A percentile compares a stretch with the other conserved stretches of the same genome.
Evolutionary conservation across 768 basidiomycete species (phyloP).

Genomic region (Coprinellus micaceus): DNA sequence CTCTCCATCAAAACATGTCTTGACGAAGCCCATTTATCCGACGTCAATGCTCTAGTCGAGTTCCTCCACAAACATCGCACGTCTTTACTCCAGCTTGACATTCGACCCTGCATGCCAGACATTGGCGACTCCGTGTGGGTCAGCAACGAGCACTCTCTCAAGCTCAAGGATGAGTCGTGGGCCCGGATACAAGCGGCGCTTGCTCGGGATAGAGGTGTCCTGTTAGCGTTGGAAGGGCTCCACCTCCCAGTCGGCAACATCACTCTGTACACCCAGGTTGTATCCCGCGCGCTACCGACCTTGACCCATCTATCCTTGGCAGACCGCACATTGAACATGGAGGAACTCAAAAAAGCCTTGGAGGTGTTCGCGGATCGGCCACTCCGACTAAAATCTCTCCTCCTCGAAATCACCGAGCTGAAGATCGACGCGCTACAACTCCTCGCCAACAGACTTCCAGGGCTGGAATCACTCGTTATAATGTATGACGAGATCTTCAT

Average conservation of each 20-base stretch:
- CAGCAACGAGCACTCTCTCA: not conserved
- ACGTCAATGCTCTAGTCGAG: conserved; percentile 18
- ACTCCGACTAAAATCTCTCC: not conserved
- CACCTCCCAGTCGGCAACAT: not conserved
- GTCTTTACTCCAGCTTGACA: conserved; percentile 20
- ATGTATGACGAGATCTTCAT: not conserved
- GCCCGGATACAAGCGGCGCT: not conserved
- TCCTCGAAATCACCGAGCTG: not conserved
- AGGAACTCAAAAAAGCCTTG: not conserved
- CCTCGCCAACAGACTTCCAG: not conserved
- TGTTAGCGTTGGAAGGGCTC: not conserved
- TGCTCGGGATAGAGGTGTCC: not conserved
- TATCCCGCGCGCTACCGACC: not conserved
- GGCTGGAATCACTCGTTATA: not conserved
- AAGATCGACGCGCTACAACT: not conserved
- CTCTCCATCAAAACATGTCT: conserved; percentile 22
- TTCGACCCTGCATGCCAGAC: conserved; percentile 13
- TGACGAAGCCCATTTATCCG: conserved; percentile 20
- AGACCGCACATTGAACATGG: not conserved
- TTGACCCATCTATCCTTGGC: not conserved
- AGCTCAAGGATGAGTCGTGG: not conserved
- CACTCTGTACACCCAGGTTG: not conserved
- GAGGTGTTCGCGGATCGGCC: not conserved
- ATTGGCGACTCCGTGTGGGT: not conserved
- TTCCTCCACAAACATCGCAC: conserved; percentile 19